Percentiles rank a stretch among this genome's conserved stretches.
Evolutionary conservation across 2,329 filamentous ascomycete genomes (phyloP).

Genomic region (Alternaria sp.): DNA sequence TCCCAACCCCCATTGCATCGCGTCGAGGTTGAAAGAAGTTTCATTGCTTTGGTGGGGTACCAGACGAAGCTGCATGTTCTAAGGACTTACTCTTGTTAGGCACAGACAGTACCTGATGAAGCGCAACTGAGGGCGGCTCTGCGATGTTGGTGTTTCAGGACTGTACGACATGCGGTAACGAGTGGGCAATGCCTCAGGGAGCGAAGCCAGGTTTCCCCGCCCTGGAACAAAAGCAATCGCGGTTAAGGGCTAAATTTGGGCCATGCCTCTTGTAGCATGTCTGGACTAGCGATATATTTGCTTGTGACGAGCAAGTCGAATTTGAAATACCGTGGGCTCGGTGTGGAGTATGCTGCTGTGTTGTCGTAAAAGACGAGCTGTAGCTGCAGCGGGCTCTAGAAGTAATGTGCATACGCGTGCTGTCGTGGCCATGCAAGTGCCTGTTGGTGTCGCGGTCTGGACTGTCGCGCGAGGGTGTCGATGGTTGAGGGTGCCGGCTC

Average conservation of each 20-base stretch:
- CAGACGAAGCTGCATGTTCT: not conserved
- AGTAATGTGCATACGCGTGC: constrained; percentile 12
- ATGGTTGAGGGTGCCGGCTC: constrained; percentile 15
- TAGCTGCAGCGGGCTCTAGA: constrained; percentile 5
- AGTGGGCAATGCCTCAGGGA: constrained; percentile 19
- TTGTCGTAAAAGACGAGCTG: not conserved
- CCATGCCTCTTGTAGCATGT: not conserved
- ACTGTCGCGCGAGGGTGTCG: constrained; percentile 11
- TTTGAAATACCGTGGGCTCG: not conserved
- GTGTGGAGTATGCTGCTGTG: not conserved
- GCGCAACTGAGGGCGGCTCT: constrained; percentile 25
- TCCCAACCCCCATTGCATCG: no score
- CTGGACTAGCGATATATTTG: constrained; percentile 3
- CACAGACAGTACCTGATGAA: constrained; percentile 1
- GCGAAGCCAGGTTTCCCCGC: constrained; percentile 16
- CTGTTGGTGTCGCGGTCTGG: constrained; percentile 24
- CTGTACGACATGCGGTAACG: constrained; percentile 14
- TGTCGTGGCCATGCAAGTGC: constrained; percentile 22
- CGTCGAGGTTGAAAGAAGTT: not conserved
- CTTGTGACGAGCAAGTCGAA: not conserved
- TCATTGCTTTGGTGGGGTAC: not conserved
- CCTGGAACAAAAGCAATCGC: constrained; percentile 18
- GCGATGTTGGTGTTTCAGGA: constrained; percentile 34
- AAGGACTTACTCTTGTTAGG: not conserved
- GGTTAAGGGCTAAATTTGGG: not conserved